These are phyloP conservation scores for Fusarium euwallaceae DNA, from an alignment of 2,329 filamentous ascomycete genomes.

Conservation along the genomic window DNA sequence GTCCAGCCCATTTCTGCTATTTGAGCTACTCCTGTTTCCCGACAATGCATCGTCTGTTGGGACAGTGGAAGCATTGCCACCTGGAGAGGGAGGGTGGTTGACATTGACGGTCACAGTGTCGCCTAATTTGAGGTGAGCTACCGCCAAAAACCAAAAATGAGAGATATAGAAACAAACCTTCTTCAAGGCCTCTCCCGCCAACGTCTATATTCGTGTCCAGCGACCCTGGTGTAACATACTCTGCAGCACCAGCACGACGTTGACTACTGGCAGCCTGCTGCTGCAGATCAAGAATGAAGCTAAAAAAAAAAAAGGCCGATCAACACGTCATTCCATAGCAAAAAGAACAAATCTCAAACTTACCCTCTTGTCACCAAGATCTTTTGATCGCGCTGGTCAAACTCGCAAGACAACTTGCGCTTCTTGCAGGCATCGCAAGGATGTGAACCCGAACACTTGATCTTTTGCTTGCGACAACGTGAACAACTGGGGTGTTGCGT, in stretches of 20 bases:
- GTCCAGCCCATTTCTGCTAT: conserved; percentile 42
- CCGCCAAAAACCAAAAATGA: neutral
- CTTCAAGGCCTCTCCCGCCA: conserved; percentile 24
- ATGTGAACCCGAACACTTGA: conserved; percentile 51
- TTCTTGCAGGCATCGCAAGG: conserved; percentile 52
- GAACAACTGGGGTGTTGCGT: conserved; percentile 35
- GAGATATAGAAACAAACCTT: conserved; percentile 15
- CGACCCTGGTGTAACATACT: conserved; percentile 43
- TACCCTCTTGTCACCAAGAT: conserved; percentile 63
- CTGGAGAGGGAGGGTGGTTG: conserved; percentile 11
- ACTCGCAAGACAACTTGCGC: conserved; percentile 50
- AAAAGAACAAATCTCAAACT: conserved; percentile 25
- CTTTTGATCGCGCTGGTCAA: conserved; percentile 61
- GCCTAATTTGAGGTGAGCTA: neutral
- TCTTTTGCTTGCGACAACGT: conserved; percentile 52
- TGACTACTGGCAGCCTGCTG: conserved; percentile 41
- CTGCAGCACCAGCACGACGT: conserved; percentile 15
- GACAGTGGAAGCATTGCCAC: conserved; percentile 24
- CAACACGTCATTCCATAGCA: conserved; percentile 2
- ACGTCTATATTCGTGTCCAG: conserved; percentile 38
- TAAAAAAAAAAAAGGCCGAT: conserved; percentile 14
- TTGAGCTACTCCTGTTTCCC: conserved; percentile 32
- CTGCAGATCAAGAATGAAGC: conserved; percentile 54
- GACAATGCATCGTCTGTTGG: conserved; percentile 31
- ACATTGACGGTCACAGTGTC: conserved; percentile 11